phyloP scores from a whole-genome alignment of 805 yeast genomes.

The Hanseniaspora occidentalis region DNA sequence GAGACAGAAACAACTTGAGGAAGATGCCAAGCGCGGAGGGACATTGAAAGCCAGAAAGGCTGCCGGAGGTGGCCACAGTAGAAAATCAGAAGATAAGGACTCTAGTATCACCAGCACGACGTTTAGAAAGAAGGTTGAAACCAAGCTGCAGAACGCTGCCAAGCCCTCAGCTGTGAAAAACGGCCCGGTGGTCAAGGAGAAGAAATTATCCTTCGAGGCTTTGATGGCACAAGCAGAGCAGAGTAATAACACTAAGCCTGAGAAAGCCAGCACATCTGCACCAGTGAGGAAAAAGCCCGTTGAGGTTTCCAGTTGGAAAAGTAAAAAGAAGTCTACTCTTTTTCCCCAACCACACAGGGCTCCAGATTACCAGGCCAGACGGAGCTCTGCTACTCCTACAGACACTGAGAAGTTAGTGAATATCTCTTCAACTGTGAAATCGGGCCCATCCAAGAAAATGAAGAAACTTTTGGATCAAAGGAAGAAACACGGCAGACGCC shows the following conservation, averaged over 20 bases:
- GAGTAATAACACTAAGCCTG: slow-evolving; percentile 14
- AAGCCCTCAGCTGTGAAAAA: neutral
- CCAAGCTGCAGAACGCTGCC: neutral
- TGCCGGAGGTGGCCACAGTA: slow-evolving; percentile 5
- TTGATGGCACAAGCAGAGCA: slow-evolving; percentile 45
- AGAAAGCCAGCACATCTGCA: slow-evolving; percentile 6
- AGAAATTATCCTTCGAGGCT: slow-evolving; percentile 41
- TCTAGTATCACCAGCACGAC: slow-evolving; percentile 11
- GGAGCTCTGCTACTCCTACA: too few species aligned
- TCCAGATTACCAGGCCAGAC: too few species aligned
- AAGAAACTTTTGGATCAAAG: slow-evolving; percentile 31
- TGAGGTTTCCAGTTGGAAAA: neutral
- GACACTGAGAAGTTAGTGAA: slow-evolving; percentile 2
- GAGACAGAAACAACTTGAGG: slow-evolving; percentile 31
- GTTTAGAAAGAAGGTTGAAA: slow-evolving; percentile 15
- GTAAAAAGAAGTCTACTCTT: neutral
- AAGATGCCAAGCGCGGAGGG: slow-evolving; percentile 1
- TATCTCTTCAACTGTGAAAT: slow-evolving; percentile 16
- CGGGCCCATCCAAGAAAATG: slow-evolving; percentile 47
- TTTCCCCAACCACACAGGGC: too few species aligned
- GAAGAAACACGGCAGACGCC: slow-evolving; percentile 10
- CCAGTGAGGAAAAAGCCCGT: slow-evolving; percentile 14
- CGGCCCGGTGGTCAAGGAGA: too few species aligned
- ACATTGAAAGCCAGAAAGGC: neutral
- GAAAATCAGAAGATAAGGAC: slow-evolving; percentile 9